Conservation (phyloP, 2,329 filamentous ascomycete genomes). For the Allantophomopsis lycopodina region DNA sequence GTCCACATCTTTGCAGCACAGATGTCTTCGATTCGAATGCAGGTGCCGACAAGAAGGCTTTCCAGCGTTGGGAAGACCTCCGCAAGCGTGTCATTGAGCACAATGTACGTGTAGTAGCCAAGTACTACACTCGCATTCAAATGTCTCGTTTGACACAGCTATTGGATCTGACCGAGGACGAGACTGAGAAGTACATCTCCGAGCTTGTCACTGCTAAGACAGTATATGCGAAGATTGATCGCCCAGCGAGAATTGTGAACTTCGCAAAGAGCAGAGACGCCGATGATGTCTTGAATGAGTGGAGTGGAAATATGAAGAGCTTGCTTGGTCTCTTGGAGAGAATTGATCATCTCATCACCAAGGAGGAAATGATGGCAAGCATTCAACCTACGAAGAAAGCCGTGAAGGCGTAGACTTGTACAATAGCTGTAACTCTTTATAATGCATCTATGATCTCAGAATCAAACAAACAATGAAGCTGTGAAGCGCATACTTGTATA, state of each 20-base stretch:
- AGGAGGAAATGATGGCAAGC: slow-evolving; percentile 99
- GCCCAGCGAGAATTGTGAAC: slow-evolving; percentile 80
- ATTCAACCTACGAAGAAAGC: slow-evolving; percentile 54
- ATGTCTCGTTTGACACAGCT: slow-evolving; percentile 83
- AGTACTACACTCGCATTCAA: slow-evolving; percentile 96
- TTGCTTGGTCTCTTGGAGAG: slow-evolving; percentile 73
- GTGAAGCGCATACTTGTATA: no score
- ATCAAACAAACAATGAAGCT: no score
- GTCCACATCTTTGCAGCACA: slow-evolving; percentile 72
- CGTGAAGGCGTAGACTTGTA: slow-evolving; percentile 17
- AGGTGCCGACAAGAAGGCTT: slow-evolving; percentile 66
- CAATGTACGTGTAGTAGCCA: slow-evolving; percentile 93
- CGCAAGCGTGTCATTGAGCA: slow-evolving; percentile 98
- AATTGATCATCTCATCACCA: slow-evolving; percentile 96
- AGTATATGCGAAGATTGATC: slow-evolving; percentile 93
- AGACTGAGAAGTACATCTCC: slow-evolving; percentile 98
- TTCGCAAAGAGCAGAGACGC: slow-evolving; percentile 92
- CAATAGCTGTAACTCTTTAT: no score
- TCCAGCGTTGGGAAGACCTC: slow-evolving; percentile 83
- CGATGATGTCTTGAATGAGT: slow-evolving; percentile 94
- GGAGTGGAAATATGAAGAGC: slow-evolving; percentile 97
- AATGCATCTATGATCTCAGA: no score
- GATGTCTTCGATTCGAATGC: slow-evolving; percentile 73
- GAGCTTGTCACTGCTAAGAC: slow-evolving; percentile 96
- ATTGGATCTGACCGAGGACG: slow-evolving; percentile 82